These are phyloP conservation scores for Lactarius hatsudake DNA, from an alignment of 768 basidiomycete species.

Conservation along the genomic window DNA sequence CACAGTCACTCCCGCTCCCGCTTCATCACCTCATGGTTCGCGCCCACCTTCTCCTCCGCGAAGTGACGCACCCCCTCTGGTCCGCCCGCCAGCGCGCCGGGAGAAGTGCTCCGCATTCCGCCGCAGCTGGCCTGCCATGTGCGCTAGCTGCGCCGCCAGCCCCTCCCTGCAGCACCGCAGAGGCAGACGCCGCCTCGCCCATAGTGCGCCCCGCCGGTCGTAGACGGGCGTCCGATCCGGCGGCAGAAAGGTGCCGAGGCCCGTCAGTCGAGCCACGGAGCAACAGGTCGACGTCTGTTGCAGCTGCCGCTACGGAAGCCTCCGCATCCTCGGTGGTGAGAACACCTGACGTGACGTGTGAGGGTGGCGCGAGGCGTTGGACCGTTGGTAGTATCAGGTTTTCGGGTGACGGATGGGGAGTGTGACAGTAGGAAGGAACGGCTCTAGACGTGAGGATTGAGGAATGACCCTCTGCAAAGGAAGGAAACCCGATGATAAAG, in stretches of 20 bases:
- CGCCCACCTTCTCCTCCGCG: too few species aligned
- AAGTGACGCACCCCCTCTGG: constrained; percentile 29
- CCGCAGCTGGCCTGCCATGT: constrained; percentile 47
- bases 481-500: too few species aligned
- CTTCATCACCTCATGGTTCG: too few species aligned
- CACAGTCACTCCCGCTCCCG: too few species aligned
- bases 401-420: too few species aligned
- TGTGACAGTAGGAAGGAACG: too few species aligned
- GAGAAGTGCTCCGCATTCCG: too few species aligned
- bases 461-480: constrained; percentile 43
- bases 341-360: constrained; percentile 27
- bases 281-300: constrained; percentile 11
- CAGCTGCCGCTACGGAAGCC: background rate
- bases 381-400: background rate
- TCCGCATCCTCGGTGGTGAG: background rate
- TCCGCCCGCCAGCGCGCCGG: too few species aligned
- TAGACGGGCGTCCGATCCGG: constrained; percentile 25
- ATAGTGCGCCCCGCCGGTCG: background rate
- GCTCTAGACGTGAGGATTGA: constrained; percentile 30
- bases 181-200: constrained; percentile 32
- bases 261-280: constrained; percentile 10
- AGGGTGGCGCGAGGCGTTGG: constrained; percentile 22
- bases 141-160: constrained; percentile 50
- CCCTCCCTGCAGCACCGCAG: constrained; percentile 47
- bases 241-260: constrained; percentile 34